Conservation (phyloP, 2,329 filamentous ascomycete genomes). For the Penicillium glabrum region DNA sequence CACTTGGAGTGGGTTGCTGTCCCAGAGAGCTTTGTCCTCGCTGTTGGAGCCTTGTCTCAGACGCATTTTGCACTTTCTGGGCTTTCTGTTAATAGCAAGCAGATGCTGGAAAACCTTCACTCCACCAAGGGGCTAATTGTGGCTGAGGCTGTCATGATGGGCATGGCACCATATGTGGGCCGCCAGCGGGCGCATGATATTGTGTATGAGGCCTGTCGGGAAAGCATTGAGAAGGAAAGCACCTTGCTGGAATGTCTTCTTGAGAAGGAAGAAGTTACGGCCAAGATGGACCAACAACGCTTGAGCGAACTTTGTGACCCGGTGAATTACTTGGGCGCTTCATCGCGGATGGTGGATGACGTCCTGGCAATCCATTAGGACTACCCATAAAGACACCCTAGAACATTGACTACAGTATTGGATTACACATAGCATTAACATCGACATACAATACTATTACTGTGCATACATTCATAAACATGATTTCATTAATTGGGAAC, state of each 20-base stretch:
- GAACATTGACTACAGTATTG: no score
- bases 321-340: slow-evolving; percentile 45
- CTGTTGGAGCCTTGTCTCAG: slow-evolving; percentile 54
- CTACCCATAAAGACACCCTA: no score
- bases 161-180: slow-evolving; percentile 53
- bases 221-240: slow-evolving; percentile 47
- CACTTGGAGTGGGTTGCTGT: slow-evolving; percentile 60
- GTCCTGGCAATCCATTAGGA: slow-evolving; percentile 16
- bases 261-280: slow-evolving; percentile 41
- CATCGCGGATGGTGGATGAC: slow-evolving; percentile 34
- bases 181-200: slow-evolving; percentile 56
- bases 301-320: slow-evolving; percentile 58
- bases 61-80: slow-evolving; percentile 55
- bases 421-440: not conserved
- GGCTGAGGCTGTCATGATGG: slow-evolving; percentile 63
- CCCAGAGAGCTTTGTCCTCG: slow-evolving; percentile 55
- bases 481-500: not conserved
- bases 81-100: slow-evolving; percentile 50
- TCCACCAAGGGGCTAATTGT: slow-evolving; percentile 57
- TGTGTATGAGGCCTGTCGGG: slow-evolving; percentile 56
- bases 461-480: no score
- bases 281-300: slow-evolving; percentile 45
- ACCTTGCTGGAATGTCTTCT: slow-evolving; percentile 47
- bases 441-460: not conserved
- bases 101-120: slow-evolving; percentile 53